Evolutionary conservation across 208 protist species (phyloP).

Genomic region (Borovskyia barvae): DNA sequence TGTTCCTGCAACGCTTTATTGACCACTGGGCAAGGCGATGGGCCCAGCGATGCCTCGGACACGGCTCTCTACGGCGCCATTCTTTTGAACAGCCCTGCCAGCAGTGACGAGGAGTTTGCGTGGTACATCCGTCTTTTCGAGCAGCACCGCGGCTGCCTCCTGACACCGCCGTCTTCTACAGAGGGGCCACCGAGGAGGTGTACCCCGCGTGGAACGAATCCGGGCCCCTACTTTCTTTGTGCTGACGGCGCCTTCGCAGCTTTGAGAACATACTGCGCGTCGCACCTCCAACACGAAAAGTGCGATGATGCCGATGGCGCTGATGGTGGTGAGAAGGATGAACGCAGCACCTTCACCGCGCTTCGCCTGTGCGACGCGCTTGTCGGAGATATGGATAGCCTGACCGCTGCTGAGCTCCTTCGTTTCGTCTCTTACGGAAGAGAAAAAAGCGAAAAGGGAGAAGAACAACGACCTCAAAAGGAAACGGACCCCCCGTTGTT

Average conservation of each 20-base stretch:
- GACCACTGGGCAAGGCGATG: neutral
- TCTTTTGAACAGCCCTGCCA: conserved; percentile 68
- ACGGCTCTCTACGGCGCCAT: conserved; percentile 47
- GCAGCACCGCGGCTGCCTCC: conserved; percentile 15
- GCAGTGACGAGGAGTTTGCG: conserved; percentile 39
- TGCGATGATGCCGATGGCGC: neutral
- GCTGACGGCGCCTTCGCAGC: conserved; percentile 60
- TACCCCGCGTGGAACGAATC: neutral
- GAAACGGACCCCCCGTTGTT: neutral
- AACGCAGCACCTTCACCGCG: conserved; percentile 1
- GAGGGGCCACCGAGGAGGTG: neutral
- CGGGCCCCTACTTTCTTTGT: conserved; percentile 64
- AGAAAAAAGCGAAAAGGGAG: too few relatives aligned
- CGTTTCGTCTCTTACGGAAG: too few relatives aligned
- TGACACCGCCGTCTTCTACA: neutral
- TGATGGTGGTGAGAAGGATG: neutral
- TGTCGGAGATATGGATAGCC: conserved; percentile 57
- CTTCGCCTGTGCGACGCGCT: conserved; percentile 32
- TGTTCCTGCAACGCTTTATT: conserved; percentile 30
- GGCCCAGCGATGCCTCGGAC: conserved; percentile 10
- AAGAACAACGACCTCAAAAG: too few relatives aligned
- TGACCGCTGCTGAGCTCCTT: conserved; percentile 7
- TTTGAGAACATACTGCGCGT: conserved; percentile 35
- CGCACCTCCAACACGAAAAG: neutral
- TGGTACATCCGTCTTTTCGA: conserved; percentile 48